Evolutionary conservation across 2,329 filamentous ascomycete species (phyloP).

Genomic region (Chaetomiaceae sp.): DNA sequence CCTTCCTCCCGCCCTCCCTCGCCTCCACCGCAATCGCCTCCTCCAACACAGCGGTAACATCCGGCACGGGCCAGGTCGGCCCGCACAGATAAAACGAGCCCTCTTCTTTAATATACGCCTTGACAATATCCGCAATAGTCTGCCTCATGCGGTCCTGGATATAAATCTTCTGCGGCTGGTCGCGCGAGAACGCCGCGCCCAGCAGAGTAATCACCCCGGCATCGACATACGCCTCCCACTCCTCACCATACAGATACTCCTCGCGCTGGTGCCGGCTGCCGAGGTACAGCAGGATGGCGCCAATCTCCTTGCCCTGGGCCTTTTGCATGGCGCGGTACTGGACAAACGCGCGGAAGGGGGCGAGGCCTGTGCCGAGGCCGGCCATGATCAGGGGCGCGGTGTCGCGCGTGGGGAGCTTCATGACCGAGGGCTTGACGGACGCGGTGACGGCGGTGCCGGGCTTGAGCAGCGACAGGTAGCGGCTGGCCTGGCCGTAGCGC

Average conservation of each 20-base stretch:
- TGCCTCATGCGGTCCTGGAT: conserved; percentile 98
- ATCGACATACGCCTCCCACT: conserved; percentile 97
- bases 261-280: conserved; percentile 95
- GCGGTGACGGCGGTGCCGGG: conserved; percentile 79
- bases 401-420: conserved; percentile 89
- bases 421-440: conserved; percentile 95
- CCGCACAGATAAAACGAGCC: conserved; percentile 97
- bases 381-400: conserved; percentile 98
- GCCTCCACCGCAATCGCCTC: conserved; percentile 82
- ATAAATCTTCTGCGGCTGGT: conserved; percentile 98
- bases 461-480: conserved; percentile 74
- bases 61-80: conserved; percentile 96
- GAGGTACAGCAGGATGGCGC: conserved; percentile 90
- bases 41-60: conserved; percentile 89
- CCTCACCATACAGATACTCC: conserved; percentile 97
- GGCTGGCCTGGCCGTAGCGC: conserved; percentile 88
- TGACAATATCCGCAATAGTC: conserved; percentile 73
- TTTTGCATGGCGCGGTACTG: conserved; percentile 98
- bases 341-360: conserved; percentile 98
- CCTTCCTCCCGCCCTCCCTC: conserved; percentile 67
- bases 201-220: conserved; percentile 93
- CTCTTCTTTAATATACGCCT: conserved; percentile 81
- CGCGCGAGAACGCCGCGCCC: conserved; percentile 89
- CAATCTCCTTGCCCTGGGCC: conserved; percentile 93
- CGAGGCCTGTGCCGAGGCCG: conserved; percentile 93